phyloP scores from a whole-genome alignment of 2,329 filamentous ascomycete genomes.

The Mycogone perniciosa region DNA sequence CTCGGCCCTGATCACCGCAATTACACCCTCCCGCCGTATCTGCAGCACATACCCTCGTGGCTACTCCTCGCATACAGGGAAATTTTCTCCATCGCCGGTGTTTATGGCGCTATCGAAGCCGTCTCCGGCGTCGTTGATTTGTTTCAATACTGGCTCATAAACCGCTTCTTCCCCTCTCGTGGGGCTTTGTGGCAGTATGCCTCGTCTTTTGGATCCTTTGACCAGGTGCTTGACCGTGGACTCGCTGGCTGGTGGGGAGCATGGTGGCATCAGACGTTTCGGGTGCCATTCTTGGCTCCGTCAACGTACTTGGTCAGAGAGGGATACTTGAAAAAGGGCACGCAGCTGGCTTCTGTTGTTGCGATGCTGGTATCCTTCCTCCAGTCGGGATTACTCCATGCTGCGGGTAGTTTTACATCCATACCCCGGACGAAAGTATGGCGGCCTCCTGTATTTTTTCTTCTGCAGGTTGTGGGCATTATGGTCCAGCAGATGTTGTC shows the following conservation, averaged over 20 bases:
- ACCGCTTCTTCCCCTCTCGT: conserved; percentile 45
- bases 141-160: conserved; percentile 43
- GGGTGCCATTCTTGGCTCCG: conserved; percentile 62
- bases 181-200: conserved; percentile 48
- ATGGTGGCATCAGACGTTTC: conserved; percentile 91
- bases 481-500: conserved; percentile 46
- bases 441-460: conserved; percentile 61
- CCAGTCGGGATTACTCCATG: conserved; percentile 64
- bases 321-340: conserved; percentile 33
- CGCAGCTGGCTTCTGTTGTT: conserved; percentile 18
- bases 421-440: conserved; percentile 48
- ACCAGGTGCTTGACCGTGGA: conserved; percentile 58
- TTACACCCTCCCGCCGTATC: conserved; percentile 34
- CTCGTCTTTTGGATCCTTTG: conserved; percentile 49
- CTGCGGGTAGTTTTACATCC: conserved; percentile 60
- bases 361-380: conserved; percentile 45
- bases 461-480: conserved; percentile 61
- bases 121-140: conserved; percentile 57
- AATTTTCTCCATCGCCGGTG: conserved; percentile 45
- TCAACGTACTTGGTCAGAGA: conserved; percentile 38
- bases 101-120: conserved; percentile 55
- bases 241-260: conserved; percentile 75
- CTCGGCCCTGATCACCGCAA: conserved; percentile 39
- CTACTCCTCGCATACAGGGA: conserved; percentile 51
- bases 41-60: conserved; percentile 35